Evolutionary conservation across 331 rosid genomes (phyloP).

Genomic region (Quercus lobata): DNA sequence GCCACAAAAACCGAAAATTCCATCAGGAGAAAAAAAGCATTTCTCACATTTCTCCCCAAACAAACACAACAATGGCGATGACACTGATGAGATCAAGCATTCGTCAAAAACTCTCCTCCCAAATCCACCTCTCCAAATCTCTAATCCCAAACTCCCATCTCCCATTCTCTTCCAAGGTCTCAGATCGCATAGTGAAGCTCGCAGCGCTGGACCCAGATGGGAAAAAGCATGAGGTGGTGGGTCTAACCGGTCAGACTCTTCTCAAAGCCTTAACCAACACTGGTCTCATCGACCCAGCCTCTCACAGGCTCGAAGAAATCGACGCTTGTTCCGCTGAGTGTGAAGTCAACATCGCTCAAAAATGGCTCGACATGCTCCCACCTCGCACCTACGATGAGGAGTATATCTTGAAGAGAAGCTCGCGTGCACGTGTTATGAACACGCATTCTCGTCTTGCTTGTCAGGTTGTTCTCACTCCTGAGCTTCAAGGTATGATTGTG

Average conservation of each 20-base stretch:
- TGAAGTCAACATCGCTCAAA: constrained; percentile 87
- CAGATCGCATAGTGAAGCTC: constrained; percentile 79
- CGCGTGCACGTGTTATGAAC: constrained; percentile 69
- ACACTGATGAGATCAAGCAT: constrained; percentile 32
- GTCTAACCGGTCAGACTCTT: constrained; percentile 76
- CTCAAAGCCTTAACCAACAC: constrained; percentile 64
- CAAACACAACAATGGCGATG: constrained; percentile 46
- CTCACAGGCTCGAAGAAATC: constrained; percentile 89
- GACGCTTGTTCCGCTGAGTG: constrained; percentile 92
- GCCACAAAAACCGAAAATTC: too few species aligned
- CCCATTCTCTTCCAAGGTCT: constrained; percentile 46
- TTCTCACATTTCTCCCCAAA: too few species aligned
- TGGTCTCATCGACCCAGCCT: constrained; percentile 77
- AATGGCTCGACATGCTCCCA: constrained; percentile 86
- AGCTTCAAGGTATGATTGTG: constrained; percentile 93
- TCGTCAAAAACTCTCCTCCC: constrained; percentile 41
- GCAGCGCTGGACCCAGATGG: constrained; percentile 74
- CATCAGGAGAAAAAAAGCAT: too few species aligned
- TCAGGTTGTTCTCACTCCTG: constrained; percentile 72
- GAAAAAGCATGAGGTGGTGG: constrained; percentile 57
- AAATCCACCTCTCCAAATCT: constrained; percentile 54
- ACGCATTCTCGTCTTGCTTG: constrained; percentile 84
- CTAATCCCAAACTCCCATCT: constrained; percentile 40
- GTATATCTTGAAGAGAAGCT: constrained; percentile 54
- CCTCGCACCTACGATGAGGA: constrained; percentile 85